A percentile compares a stretch with the other conserved stretches of the same genome.
Conservation (phyloP, 768 basidiomycete species). For the Lactarius sanguifluus region DNA sequence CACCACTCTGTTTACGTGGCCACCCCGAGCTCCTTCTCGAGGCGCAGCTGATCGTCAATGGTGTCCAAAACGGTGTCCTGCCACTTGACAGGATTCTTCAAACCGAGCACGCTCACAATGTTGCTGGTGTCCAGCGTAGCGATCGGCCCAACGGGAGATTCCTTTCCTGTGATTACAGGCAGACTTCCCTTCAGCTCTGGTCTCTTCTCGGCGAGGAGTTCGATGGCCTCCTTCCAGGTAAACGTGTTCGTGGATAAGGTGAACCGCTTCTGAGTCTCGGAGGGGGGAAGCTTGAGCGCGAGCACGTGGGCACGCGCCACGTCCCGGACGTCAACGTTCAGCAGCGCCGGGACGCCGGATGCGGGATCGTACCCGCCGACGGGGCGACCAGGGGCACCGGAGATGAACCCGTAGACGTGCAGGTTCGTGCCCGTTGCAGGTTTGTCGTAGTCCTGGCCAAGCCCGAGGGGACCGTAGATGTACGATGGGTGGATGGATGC, state of each 20-base stretch:
- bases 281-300: conserved; percentile 29
- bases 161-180: conserved; percentile 21
- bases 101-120: conserved; percentile 10
- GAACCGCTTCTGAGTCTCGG: conserved; percentile 28
- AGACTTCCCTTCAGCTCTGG: conserved; percentile 34
- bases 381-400: conserved; percentile 25
- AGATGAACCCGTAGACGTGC: conserved; percentile 33
- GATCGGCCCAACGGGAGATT: background rate
- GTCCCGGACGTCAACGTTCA: conserved; percentile 36
- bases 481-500: conserved; percentile 36
- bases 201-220: conserved; percentile 30
- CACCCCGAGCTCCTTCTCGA: conserved; percentile 16
- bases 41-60: conserved; percentile 23
- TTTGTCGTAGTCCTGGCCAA: conserved; percentile 29
- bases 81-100: conserved; percentile 23
- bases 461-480: conserved; percentile 34
- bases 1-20: background rate
- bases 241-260: conserved; percentile 32
- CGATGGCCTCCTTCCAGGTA: conserved; percentile 34
- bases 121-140: conserved; percentile 10
- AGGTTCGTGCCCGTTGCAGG: conserved; percentile 31
- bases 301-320: conserved; percentile 37
- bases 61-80: conserved; percentile 26
- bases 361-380: conserved; percentile 27
- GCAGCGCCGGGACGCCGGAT: conserved; percentile 22